Conservation (phyloP, 208 protist genomes). For the Novymonas esmeraldas region DNA sequence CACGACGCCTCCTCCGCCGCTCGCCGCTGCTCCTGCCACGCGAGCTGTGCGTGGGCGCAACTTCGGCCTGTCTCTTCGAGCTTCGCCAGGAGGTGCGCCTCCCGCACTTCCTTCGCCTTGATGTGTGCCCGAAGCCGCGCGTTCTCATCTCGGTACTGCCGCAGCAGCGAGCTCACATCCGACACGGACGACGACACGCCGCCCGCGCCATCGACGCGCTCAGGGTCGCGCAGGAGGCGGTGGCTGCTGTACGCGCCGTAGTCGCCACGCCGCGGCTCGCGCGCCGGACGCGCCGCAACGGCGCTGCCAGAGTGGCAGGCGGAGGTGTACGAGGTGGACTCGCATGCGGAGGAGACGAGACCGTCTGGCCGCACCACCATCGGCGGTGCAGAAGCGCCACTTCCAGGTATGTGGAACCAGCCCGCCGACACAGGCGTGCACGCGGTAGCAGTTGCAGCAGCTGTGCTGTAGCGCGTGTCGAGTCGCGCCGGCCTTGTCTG, state of each 20-base stretch:
- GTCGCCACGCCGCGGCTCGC: background rate
- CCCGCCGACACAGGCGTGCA: background rate
- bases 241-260: background rate
- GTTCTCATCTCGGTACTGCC: conserved; percentile 59
- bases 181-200: background rate
- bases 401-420: conserved; percentile 33
- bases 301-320: background rate
- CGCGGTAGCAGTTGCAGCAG: background rate
- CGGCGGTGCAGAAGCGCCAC: background rate
- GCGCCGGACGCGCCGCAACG: too few relatives aligned
- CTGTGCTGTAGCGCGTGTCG: conserved; percentile 20
- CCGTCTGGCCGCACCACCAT: background rate
- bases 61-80: conserved; percentile 35
- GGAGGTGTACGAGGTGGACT: background rate
- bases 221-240: background rate
- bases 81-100: conserved; percentile 46
- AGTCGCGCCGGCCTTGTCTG: conserved; percentile 18
- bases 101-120: conserved; percentile 43
- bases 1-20: background rate
- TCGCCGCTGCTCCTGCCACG: conserved; percentile 24
- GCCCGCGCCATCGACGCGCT: background rate
- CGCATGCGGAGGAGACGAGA: background rate
- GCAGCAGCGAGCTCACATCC: conserved; percentile 36
- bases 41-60: conserved; percentile 16
- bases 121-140: conserved; percentile 63